These are phyloP conservation scores for Vanrija pseudolonga DNA, from an alignment of 1,284 basidiomycete genomes.

Conservation along the genomic window DNA sequence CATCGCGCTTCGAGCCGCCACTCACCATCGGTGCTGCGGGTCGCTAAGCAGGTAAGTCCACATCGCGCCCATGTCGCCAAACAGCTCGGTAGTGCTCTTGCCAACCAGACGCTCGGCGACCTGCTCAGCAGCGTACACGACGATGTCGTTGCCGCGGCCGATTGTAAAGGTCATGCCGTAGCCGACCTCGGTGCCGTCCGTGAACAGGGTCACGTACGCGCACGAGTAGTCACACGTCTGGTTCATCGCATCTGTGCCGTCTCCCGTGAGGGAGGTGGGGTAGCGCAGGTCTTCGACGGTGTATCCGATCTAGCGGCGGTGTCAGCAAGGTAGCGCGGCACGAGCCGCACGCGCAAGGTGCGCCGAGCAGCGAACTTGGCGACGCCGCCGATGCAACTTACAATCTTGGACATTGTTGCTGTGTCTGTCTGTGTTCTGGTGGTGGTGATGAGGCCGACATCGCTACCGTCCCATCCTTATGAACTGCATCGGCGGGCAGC, in stretches of 20 bases:
- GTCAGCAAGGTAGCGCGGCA: too few species aligned
- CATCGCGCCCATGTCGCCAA: conserved; percentile 68
- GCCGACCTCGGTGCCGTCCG: conserved; percentile 62
- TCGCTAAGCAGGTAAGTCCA: conserved; percentile 62
- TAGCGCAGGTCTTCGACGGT: conserved; percentile 49
- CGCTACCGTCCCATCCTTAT: too few species aligned
- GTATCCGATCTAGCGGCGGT: background rate
- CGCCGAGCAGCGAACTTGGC: too few species aligned
- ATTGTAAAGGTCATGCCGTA: conserved; percentile 88
- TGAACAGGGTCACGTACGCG: conserved; percentile 71
- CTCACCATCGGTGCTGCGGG: conserved; percentile 76
- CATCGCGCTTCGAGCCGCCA: too few species aligned
- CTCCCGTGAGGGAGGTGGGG: conserved; percentile 58
- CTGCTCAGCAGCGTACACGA: conserved; percentile 68
- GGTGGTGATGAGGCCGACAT: too few species aligned
- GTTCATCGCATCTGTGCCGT: conserved; percentile 88
- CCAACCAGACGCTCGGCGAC: conserved; percentile 71
- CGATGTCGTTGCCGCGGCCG: conserved; percentile 83
- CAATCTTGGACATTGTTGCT: too few species aligned
- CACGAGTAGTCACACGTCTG: conserved; percentile 86
- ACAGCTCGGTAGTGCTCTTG: conserved; percentile 70
- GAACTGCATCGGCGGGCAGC: too few species aligned
- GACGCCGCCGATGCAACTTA: too few species aligned
- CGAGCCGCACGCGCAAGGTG: too few species aligned
- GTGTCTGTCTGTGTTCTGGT: too few species aligned